Evolutionary conservation across 306 rosid genomes (phyloP).

Genomic region (Vigna nakashimae): DNA sequence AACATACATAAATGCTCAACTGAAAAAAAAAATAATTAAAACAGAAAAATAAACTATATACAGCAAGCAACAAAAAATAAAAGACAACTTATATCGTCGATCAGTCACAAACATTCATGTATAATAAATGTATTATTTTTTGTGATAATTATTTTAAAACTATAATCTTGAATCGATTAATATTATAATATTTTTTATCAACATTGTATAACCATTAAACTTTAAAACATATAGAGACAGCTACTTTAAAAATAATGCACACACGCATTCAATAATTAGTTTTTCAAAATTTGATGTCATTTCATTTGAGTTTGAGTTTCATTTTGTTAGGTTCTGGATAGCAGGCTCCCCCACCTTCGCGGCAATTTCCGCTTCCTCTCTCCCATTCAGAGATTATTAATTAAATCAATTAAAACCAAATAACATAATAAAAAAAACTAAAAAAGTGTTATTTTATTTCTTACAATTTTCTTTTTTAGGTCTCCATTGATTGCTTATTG

Average conservation of each 20-base stretch:
- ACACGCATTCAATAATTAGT: not conserved
- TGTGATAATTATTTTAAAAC: no score
- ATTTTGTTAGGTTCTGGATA: conserved; percentile 36
- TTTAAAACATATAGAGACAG: no score
- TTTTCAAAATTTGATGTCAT: not conserved
- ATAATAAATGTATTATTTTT: no score
- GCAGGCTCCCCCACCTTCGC: conserved; percentile 38
- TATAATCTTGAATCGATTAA: no score
- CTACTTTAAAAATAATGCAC: not conserved
- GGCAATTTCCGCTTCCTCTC: conserved; percentile 57
- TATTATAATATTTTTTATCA: no score
- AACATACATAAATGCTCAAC: no score
- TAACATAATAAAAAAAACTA: conserved; percentile 3
- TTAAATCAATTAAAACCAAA: not conserved
- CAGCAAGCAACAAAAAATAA: no score
- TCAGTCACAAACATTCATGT: no score
- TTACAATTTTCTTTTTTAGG: conserved; percentile 23
- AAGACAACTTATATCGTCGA: no score
- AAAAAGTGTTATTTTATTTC: not conserved
- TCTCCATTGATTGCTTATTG: not conserved
- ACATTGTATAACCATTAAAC: no score
- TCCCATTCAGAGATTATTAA: conserved; percentile 40
- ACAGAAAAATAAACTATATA: no score
- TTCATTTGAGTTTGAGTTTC: conserved; percentile 62
- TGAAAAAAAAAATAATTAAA: no score